These are phyloP conservation scores for Boletus barrowsii DNA, from an alignment of 768 basidiomycete genomes.

Conservation along the genomic window DNA sequence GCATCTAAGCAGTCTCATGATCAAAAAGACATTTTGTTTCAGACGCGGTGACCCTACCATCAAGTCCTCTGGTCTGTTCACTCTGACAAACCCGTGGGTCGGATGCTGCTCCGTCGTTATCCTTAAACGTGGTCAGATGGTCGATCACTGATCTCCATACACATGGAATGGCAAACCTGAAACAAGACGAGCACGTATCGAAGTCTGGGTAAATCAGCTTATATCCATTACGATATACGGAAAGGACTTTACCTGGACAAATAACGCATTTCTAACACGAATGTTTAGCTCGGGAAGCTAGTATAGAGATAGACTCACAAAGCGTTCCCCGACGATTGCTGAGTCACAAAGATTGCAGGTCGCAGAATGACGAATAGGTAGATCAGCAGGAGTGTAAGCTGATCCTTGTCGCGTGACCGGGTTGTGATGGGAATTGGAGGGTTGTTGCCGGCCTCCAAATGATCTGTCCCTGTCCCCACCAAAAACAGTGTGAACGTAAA, in stretches of 20 bases:
- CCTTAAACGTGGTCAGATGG: conserved; percentile 29
- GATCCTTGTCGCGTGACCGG: neutral
- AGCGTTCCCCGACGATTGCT: conserved; percentile 65
- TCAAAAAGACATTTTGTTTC: neutral
- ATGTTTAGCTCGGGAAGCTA: conserved; percentile 1
- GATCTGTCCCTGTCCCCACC: conserved; percentile 28
- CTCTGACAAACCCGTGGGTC: conserved; percentile 65
- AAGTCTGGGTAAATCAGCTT: conserved; percentile 47
- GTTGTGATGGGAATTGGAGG: neutral
- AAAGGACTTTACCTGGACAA: conserved; percentile 48
- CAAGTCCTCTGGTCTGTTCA: conserved; percentile 51
- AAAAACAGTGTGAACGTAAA: conserved; percentile 62
- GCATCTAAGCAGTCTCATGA: conserved; percentile 23
- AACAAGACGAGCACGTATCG: conserved; percentile 72
- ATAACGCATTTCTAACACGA: conserved; percentile 64
- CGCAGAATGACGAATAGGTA: conserved; percentile 53
- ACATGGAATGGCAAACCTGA: conserved; percentile 40
- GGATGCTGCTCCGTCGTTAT: conserved; percentile 77
- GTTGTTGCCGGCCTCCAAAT: conserved; percentile 10
- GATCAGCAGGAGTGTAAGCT: neutral
- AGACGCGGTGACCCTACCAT: conserved; percentile 43
- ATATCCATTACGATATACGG: neutral
- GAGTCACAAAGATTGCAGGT: conserved; percentile 78
- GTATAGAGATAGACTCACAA: conserved; percentile 44
- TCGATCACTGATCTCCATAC: neutral